A percentile compares a stretch with the other conserved stretches of the same genome.
These are phyloP conservation scores for Fusarium buxicola DNA, from an alignment of 2,329 filamentous ascomycete species.

Conservation along the genomic window DNA sequence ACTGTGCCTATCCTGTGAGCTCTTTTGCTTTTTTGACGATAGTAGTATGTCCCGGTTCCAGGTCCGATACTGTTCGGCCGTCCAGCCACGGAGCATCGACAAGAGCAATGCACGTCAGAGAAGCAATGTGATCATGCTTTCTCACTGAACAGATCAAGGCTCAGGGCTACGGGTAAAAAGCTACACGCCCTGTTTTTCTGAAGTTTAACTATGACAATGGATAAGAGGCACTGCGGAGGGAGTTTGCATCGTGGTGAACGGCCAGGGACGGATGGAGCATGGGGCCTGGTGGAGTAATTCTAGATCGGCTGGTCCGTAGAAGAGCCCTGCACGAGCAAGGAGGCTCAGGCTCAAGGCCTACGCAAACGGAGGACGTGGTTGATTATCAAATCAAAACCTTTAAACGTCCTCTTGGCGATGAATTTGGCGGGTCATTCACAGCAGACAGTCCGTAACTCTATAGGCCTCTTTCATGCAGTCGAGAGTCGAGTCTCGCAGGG, in stretches of 20 bases:
- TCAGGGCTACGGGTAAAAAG: background rate
- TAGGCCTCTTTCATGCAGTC: background rate
- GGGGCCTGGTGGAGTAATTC: background rate
- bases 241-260: conserved; percentile 12
- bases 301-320: conserved; percentile 1
- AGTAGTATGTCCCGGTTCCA: background rate
- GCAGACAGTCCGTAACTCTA: conserved; percentile 9
- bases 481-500: background rate
- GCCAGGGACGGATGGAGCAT: background rate
- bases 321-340: too few species aligned
- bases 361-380: too few species aligned
- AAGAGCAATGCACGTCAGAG: background rate
- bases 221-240: background rate
- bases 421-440: conserved; percentile 2
- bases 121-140: background rate
- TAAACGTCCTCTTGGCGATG: conserved; percentile 20
- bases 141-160: background rate
- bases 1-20: conserved; percentile 19
- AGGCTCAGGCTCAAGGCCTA: too few species aligned
- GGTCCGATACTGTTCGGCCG: conserved; percentile 32
- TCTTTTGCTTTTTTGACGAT: conserved; percentile 3
- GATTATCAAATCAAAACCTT: conserved; percentile 9
- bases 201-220: background rate
- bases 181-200: background rate
- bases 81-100: conserved; percentile 14